phyloP scores from a whole-genome alignment of 108 stramenopile genomes.

The Cyclotella baltica region DNA sequence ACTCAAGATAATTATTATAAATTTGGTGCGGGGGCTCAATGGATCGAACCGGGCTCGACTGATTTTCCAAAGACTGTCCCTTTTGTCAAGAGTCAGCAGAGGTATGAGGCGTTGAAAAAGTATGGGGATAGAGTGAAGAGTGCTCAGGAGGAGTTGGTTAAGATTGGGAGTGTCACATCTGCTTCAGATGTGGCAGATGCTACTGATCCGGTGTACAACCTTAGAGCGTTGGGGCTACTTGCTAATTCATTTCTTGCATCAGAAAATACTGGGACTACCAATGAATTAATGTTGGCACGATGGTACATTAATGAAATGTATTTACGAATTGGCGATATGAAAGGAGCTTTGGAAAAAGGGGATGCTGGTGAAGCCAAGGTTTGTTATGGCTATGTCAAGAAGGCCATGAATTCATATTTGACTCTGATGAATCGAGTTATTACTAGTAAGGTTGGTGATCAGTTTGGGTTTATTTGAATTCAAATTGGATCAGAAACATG shows the following conservation, averaged over 20 bases:
- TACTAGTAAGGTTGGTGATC: conserved; percentile 76
- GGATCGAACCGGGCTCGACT: conserved; percentile 64
- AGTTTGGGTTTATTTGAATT: conserved; percentile 55
- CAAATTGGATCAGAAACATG: neutral
- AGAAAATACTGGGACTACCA: conserved; percentile 82
- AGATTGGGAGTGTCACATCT: conserved; percentile 25
- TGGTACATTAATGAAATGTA: conserved; percentile 88
- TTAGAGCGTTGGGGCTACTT: conserved; percentile 80
- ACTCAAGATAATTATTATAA: conserved; percentile 83
- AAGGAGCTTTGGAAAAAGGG: conserved; percentile 52
- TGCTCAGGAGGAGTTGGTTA: conserved; percentile 46
- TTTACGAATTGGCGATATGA: conserved; percentile 70
- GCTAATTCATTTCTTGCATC: conserved; percentile 79
- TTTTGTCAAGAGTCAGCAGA: conserved; percentile 70
- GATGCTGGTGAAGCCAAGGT: conserved; percentile 47
- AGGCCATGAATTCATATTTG: conserved; percentile 76
- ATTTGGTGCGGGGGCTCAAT: conserved; percentile 76
- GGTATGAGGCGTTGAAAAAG: conserved; percentile 84
- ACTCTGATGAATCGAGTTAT: conserved; percentile 77
- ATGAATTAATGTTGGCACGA: conserved; percentile 78
- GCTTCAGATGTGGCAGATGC: conserved; percentile 46
- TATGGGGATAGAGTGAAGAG: conserved; percentile 60
- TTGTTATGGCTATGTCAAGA: conserved; percentile 40
- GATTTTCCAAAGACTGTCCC: conserved; percentile 82
- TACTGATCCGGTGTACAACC: conserved; percentile 57